Evolutionary conservation across 768 basidiomycete species (phyloP).

Genomic region (Termitomyces sp.): DNA sequence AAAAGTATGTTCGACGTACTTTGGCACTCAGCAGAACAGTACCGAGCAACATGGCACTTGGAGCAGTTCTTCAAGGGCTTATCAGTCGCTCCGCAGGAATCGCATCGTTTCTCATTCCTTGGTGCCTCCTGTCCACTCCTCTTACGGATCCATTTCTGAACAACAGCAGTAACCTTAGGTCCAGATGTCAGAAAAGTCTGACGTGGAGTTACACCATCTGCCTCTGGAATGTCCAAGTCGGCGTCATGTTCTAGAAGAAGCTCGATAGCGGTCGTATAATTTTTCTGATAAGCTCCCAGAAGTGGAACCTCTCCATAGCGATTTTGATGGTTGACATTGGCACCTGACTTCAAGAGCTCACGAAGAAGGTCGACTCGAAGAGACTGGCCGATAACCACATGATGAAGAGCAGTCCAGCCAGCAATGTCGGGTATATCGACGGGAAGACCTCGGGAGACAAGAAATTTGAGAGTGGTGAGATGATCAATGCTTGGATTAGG

Average conservation of each 20-base stretch:
- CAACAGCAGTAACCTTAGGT: slow-evolving; percentile 40
- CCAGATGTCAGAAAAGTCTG: slow-evolving; percentile 34
- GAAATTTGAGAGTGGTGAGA: slow-evolving; percentile 21
- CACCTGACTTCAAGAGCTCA: slow-evolving; percentile 41
- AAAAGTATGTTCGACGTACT: slow-evolving; percentile 30
- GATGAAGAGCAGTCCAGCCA: slow-evolving; percentile 50
- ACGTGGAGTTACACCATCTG: slow-evolving; percentile 34
- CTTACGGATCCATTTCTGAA: slow-evolving; percentile 47
- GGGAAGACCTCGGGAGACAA: slow-evolving; percentile 40
- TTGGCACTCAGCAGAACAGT: slow-evolving; percentile 57
- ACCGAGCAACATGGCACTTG: slow-evolving; percentile 43
- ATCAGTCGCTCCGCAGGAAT: slow-evolving; percentile 27
- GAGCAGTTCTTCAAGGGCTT: slow-evolving; percentile 40
- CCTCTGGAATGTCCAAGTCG: slow-evolving; percentile 37
- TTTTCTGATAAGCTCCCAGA: slow-evolving; percentile 29
- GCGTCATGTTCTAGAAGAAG: slow-evolving; percentile 50
- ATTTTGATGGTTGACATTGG: slow-evolving; percentile 48
- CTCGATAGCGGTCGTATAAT: slow-evolving; percentile 34
- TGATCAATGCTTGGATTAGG: not conserved
- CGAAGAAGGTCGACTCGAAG: slow-evolving; percentile 32
- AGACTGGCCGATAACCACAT: slow-evolving; percentile 32
- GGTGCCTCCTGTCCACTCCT: slow-evolving; percentile 42
- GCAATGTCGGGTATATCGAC: slow-evolving; percentile 42
- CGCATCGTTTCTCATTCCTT: slow-evolving; percentile 44
- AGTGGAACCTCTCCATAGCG: slow-evolving; percentile 48